Conservation (phyloP, 1,284 basidiomycete genomes). For the Omphalotus olearius region DNA sequence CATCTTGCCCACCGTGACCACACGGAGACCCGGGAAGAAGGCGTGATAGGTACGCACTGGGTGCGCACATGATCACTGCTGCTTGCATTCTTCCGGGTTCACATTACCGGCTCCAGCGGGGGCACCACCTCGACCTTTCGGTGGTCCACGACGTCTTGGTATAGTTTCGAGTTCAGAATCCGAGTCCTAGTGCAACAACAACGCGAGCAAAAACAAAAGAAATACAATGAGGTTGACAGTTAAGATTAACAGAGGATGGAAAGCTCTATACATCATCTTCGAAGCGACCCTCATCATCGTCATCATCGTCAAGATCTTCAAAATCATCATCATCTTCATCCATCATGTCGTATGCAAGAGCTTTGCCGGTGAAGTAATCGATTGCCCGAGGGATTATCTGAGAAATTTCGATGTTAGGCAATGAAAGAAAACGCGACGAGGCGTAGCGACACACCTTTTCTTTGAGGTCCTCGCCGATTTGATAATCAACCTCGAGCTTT, state of each 20-base stretch:
- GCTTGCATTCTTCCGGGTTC: conserved; percentile 83
- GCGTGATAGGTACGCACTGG: neutral
- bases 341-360: conserved; percentile 82
- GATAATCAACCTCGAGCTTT: conserved; percentile 95
- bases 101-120: conserved; percentile 37
- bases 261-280: conserved; percentile 30
- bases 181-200: conserved; percentile 40
- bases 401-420: neutral
- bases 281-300: conserved; percentile 54
- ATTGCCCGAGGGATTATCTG: conserved; percentile 93
- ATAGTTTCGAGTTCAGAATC: conserved; percentile 60
- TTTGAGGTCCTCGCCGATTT: conserved; percentile 98
- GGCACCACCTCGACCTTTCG: conserved; percentile 47
- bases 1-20: too few relatives aligned
- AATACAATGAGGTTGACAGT: neutral
- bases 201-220: conserved; percentile 10
- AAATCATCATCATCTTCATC: conserved; percentile 66
- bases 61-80: conserved; percentile 52
- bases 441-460: conserved; percentile 62
- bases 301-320: conserved; percentile 58
- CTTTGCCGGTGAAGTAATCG: conserved; percentile 97
- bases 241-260: conserved; percentile 6
- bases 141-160: conserved; percentile 50
- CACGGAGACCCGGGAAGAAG: too few relatives aligned
- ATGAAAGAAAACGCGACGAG: too few relatives aligned